These are phyloP conservation scores for Sporothrix curviconia DNA, from an alignment of 2,329 filamentous ascomycete genomes.

Conservation along the genomic window DNA sequence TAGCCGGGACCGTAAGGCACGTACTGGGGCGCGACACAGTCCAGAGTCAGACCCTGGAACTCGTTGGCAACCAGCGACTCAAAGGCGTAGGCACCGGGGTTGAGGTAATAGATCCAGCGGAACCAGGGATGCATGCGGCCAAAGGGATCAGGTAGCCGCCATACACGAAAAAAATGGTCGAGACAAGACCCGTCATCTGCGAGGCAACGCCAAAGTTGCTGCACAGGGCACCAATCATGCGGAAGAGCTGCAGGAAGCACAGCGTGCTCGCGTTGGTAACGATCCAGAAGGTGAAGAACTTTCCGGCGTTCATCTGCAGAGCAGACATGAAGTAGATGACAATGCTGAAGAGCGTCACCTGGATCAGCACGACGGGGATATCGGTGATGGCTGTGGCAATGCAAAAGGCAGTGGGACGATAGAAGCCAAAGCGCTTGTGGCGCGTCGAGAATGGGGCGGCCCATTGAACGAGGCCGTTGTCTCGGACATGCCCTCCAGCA, in stretches of 20 bases:
- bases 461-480: constrained; percentile 52
- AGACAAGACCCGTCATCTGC: constrained; percentile 40
- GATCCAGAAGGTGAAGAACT: constrained; percentile 60
- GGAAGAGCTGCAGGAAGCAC: constrained; percentile 52
- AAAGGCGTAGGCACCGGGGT: constrained; percentile 56
- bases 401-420: constrained; percentile 49
- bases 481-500: constrained; percentile 67
- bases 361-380: constrained; percentile 55
- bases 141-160: constrained; percentile 19
- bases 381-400: constrained; percentile 53
- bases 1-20: constrained; percentile 12
- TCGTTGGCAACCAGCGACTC: constrained; percentile 54
- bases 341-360: constrained; percentile 62
- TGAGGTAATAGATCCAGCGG: constrained; percentile 60
- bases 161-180: constrained; percentile 59
- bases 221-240: constrained; percentile 52
- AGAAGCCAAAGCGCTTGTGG: constrained; percentile 44
- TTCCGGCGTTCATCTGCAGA: constrained; percentile 56
- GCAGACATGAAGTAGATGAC: constrained; percentile 74
- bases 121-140: constrained; percentile 43
- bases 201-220: constrained; percentile 51
- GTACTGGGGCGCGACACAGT: constrained; percentile 33
- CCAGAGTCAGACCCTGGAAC: constrained; percentile 51
- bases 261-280: constrained; percentile 55
- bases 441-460: constrained; percentile 26